These are phyloP conservation scores for Rhodotorula sp. DNA, from an alignment of 1,284 basidiomycete species.

Conservation along the genomic window DNA sequence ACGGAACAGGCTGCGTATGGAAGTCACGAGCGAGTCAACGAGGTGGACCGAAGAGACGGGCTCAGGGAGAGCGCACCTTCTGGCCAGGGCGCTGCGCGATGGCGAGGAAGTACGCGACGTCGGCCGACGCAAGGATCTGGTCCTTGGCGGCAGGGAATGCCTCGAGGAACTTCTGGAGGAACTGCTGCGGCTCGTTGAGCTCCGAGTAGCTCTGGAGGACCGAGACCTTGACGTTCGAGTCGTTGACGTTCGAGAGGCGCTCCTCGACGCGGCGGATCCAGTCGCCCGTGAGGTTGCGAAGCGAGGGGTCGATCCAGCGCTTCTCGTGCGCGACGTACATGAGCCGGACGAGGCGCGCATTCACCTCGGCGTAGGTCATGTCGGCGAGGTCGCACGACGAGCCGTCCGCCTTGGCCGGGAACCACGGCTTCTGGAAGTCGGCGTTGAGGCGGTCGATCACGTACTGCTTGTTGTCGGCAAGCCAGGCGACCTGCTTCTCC, in stretches of 20 bases:
- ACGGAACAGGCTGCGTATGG: constrained; percentile 71
- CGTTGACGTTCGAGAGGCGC: constrained; percentile 91
- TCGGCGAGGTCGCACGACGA: constrained; percentile 80
- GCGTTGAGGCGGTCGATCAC: constrained; percentile 90
- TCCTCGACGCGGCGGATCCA: constrained; percentile 97
- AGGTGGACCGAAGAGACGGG: too few species aligned
- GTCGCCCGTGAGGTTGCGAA: constrained; percentile 93
- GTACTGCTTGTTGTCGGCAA: constrained; percentile 81
- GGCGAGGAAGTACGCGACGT: constrained; percentile 91
- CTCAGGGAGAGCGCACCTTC: constrained; percentile 59
- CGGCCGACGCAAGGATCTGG: constrained; percentile 91
- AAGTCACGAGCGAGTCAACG: background rate
- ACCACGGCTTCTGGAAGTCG: constrained; percentile 83
- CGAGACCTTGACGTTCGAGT: constrained; percentile 71
- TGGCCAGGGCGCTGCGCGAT: constrained; percentile 93
- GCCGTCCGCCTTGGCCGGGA: constrained; percentile 90
- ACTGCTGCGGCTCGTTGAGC: constrained; percentile 77
- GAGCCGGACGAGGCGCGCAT: constrained; percentile 82
- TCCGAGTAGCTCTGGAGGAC: constrained; percentile 84
- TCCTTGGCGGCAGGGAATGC: constrained; percentile 77
- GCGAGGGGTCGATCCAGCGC: constrained; percentile 91
- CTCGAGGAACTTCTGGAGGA: constrained; percentile 79
- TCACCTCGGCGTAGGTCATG: constrained; percentile 98
- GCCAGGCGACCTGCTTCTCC: constrained; percentile 89
- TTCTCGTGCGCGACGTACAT: constrained; percentile 90